Percentiles rank a stretch among this genome's conserved stretches.
These are phyloP conservation scores for Drechmeria coniospora DNA, from an alignment of 2,329 filamentous ascomycete species.

Conservation along the genomic window DNA sequence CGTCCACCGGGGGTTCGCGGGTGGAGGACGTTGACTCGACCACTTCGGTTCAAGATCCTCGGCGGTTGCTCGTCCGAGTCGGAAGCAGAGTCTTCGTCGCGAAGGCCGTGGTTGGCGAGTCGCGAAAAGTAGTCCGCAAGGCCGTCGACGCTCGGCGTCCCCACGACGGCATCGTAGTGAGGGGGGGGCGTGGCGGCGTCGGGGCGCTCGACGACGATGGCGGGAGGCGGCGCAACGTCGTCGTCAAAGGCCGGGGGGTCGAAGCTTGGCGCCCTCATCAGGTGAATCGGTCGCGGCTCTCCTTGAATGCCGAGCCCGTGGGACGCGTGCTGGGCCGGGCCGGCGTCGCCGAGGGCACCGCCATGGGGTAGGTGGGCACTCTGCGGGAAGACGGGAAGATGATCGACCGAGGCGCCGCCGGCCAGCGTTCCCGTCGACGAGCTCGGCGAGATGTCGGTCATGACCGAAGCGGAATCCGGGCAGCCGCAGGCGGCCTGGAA, in stretches of 20 bases:
- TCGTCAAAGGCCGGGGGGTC: slow-evolving; percentile 80
- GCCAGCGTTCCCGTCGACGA: slow-evolving; percentile 39
- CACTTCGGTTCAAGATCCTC: slow-evolving; percentile 32
- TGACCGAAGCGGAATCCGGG: slow-evolving; percentile 31
- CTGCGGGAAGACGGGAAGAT: slow-evolving; percentile 34
- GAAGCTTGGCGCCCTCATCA: slow-evolving; percentile 70
- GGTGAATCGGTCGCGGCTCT: slow-evolving; percentile 60
- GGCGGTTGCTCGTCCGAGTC: slow-evolving; percentile 27
- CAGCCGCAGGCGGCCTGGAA: slow-evolving; percentile 36
- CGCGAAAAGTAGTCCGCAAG: slow-evolving; percentile 80
- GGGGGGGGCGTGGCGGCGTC: slow-evolving; percentile 54
- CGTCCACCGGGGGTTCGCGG: slow-evolving; percentile 38
- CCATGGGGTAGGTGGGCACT: slow-evolving; percentile 37
- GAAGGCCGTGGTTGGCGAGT: slow-evolving; percentile 53
- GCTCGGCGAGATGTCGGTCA: slow-evolving; percentile 51
- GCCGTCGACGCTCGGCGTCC: slow-evolving; percentile 48
- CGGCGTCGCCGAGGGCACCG: slow-evolving; percentile 11
- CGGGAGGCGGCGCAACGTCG: slow-evolving; percentile 31
- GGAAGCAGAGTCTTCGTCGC: slow-evolving; percentile 22
- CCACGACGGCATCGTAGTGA: slow-evolving; percentile 66
- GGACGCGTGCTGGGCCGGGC: slow-evolving; percentile 2
- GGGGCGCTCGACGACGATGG: slow-evolving; percentile 9
- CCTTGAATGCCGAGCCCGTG: slow-evolving; percentile 3
- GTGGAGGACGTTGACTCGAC: slow-evolving; percentile 42
- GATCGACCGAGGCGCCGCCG: slow-evolving; percentile 14